A percentile compares a stretch with the other conserved stretches of the same genome.
phyloP scores from a whole-genome alignment of 495 filamentous ascomycete species.

The Aspergillus wentii region DNA sequence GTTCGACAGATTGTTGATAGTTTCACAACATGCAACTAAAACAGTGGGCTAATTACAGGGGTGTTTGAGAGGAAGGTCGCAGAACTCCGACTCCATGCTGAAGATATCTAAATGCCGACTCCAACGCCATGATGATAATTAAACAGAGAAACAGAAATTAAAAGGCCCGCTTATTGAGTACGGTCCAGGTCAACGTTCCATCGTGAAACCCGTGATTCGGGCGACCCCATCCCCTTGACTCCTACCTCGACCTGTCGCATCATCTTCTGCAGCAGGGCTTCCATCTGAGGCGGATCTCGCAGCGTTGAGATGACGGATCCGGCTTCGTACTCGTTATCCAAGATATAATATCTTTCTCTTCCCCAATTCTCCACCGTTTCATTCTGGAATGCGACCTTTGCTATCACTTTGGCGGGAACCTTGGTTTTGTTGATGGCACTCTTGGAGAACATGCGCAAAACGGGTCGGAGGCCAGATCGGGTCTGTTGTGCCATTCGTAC shows the following conservation, averaged over 20 bases:
- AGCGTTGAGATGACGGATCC: slow-evolving; percentile 32
- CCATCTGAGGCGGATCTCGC: slow-evolving; percentile 26
- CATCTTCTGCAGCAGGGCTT: slow-evolving; percentile 25
- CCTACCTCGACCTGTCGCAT: slow-evolving; percentile 30
- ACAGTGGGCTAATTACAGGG: no score
- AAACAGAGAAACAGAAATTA: neutral
- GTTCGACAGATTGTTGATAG: no score
- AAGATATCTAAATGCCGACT: no score
- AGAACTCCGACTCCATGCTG: no score
- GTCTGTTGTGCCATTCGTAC: slow-evolving; percentile 32
- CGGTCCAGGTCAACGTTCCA: slow-evolving; percentile 6
- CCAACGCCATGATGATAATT: no score
- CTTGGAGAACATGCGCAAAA: slow-evolving; percentile 35
- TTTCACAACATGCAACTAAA: no score
- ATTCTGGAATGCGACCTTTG: slow-evolving; percentile 35
- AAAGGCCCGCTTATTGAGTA: no score
- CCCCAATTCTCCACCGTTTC: slow-evolving; percentile 27
- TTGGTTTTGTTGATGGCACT: slow-evolving; percentile 35
- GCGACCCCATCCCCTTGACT: slow-evolving; percentile 25
- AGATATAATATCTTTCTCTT: slow-evolving; percentile 36
- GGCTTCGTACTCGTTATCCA: slow-evolving; percentile 36
- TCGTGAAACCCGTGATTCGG: slow-evolving; percentile 20
- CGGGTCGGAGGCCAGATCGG: slow-evolving; percentile 30
- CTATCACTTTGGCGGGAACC: slow-evolving; percentile 37
- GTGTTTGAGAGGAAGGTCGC: no score